Evolutionary conservation across 306 rosid genomes (phyloP), one percentile per base, ranked within the genome.

Genomic region (Parietaria judaica): DNA sequence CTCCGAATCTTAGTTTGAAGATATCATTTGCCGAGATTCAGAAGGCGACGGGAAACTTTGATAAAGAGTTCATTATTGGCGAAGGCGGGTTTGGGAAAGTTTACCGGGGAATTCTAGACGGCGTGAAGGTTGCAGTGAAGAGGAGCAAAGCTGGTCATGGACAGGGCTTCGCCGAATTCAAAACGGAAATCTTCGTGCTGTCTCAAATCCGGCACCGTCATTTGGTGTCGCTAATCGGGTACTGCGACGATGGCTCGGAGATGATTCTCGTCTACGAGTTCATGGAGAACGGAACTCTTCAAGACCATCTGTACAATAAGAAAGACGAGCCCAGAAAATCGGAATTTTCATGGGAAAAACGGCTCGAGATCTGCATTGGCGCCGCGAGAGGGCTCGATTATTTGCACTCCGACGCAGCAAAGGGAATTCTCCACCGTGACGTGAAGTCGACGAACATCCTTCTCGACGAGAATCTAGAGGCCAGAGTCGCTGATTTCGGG

Each of bases 401-500:
- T 69, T 82, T 81, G 60, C 83, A 81, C 79, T 72, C 61, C 50
- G 83, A 83, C 55, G 65, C 75, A 39, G 59, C 84, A 0, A 74
- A 78, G 3, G 79, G 79, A 7, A 81, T 81, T 56, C 81, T 81
- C 56, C 86, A 84, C 64, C 77, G 74, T 0, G 86, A 84, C 8
- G 82, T 84, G 0, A 83, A 76, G 70, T 72, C 85, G 51, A 71
- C 79, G 8, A 75, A 78, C 51, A 82, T 82, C 63, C 70, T 82
- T 63, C 73, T 79, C 3, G 72, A 79, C 56, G 65, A 71, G 43
- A 75, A 80, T 58, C 50, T 44, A 36, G 66, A 63, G 3, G 80
- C 84, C 10, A 80, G 78, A 73, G 86, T 84, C 41, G 67, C 86
- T 12, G 86, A 84, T 36, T 84, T 84, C 67, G 86, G 80, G 43